A percentile compares a stretch with the other conserved stretches of the same genome.
These are phyloP conservation scores for Beauveria medogensis DNA, from an alignment of 2,329 filamentous ascomycete genomes.

Conservation along the genomic window DNA sequence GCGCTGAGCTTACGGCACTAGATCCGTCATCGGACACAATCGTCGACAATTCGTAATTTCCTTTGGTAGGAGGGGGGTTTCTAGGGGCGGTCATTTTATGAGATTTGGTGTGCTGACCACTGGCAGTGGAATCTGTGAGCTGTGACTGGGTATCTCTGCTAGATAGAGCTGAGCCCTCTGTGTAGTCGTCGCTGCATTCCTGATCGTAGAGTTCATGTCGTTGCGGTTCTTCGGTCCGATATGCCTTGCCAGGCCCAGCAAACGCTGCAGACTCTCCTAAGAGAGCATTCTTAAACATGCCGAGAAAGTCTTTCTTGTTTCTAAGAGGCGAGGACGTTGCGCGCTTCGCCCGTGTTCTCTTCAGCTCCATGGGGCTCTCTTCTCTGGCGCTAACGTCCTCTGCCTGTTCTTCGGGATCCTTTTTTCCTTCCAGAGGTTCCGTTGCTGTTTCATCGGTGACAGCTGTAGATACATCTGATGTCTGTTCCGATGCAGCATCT, in stretches of 20 bases:
- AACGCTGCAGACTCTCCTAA: constrained; percentile 49
- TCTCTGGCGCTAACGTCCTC: constrained; percentile 9
- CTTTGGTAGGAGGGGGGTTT: constrained; percentile 43
- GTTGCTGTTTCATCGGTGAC: constrained; percentile 5
- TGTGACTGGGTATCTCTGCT: constrained; percentile 9
- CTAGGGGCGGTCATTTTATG: constrained; percentile 26
- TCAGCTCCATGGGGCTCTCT: constrained; percentile 35
- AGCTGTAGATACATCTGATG: neutral
- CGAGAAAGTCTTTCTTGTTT: constrained; percentile 45
- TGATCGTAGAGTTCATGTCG: constrained; percentile 21
- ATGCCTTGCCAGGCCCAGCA: constrained; percentile 36
- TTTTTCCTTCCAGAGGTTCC: neutral
- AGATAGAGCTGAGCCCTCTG: constrained; percentile 15
- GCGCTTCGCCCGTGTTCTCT: constrained; percentile 49
- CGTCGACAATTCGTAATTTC: constrained; percentile 48
- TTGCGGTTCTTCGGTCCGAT: constrained; percentile 40
- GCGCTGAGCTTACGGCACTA: constrained; percentile 24
- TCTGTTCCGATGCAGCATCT: neutral
- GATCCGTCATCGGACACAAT: constrained; percentile 46
- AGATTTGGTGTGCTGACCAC: neutral
- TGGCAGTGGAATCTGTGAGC: constrained; percentile 6
- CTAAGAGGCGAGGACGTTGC: constrained; percentile 41
- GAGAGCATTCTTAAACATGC: constrained; percentile 54
- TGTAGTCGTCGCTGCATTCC: constrained; percentile 17
- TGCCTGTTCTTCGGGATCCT: constrained; percentile 17